Percentiles rank a stretch among this genome's conserved stretches.
Evolutionary conservation across 148 eudicot species (phyloP).

Genomic region (Fallopia convolvulus): DNA sequence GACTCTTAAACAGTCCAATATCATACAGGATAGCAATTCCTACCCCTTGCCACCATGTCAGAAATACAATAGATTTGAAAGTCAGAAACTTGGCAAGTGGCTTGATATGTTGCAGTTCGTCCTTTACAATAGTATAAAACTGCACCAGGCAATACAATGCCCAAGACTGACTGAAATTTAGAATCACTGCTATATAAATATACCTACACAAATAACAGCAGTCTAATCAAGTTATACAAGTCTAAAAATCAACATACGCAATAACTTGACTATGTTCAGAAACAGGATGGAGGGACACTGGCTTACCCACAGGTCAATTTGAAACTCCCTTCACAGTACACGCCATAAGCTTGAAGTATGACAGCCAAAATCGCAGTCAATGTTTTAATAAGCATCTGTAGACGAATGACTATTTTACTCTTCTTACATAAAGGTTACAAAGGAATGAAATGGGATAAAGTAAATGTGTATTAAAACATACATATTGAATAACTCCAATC

Average conservation of each 20-base stretch:
- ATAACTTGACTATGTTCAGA: neutral
- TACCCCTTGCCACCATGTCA: slow-evolving; percentile 10
- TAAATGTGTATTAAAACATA: slow-evolving; percentile 39
- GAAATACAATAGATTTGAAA: slow-evolving; percentile 79
- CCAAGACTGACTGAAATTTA: slow-evolving; percentile 99
- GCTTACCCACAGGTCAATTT: slow-evolving; percentile 82
- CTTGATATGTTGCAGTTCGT: slow-evolving; percentile 78
- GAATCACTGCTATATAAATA: slow-evolving; percentile 78
- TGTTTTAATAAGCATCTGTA: slow-evolving; percentile 95
- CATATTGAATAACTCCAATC: slow-evolving; percentile 96
- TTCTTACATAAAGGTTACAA: slow-evolving; percentile 11
- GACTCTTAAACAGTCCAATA: slow-evolving; percentile 11
- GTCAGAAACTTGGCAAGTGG: slow-evolving; percentile 92
- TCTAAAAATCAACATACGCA: neutral
- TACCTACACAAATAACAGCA: slow-evolving; percentile 50
- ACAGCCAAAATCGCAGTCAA: slow-evolving; percentile 83
- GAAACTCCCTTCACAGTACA: slow-evolving; percentile 97
- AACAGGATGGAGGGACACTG: neutral
- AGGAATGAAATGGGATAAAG: slow-evolving; percentile 10
- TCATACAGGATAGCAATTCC: slow-evolving; percentile 52
- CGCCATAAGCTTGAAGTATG: slow-evolving; percentile 77
- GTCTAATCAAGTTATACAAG: neutral
- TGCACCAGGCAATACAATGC: slow-evolving; percentile 94
- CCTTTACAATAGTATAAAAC: slow-evolving; percentile 77
- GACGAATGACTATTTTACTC: slow-evolving; percentile 9